Percentiles rank a stretch among this genome's conserved stretches.
phyloP scores from a whole-genome alignment of 2,329 filamentous ascomycete genomes.

The Monilinia fructigena region DNA sequence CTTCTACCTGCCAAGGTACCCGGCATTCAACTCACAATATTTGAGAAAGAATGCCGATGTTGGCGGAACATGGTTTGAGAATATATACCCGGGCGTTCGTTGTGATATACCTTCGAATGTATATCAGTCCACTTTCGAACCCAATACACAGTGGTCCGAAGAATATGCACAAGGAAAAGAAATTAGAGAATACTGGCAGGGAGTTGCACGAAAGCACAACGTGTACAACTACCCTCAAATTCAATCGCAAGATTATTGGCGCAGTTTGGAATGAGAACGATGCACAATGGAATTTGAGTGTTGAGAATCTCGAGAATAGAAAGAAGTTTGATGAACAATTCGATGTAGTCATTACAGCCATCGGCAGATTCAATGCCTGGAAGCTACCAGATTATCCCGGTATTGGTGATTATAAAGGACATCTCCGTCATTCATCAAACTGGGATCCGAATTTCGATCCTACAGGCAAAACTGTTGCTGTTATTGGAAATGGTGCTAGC shows the following conservation, averaged over 20 bases:
- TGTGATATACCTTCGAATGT: constrained; percentile 45
- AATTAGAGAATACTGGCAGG: constrained; percentile 66
- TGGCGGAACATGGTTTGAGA: constrained; percentile 55
- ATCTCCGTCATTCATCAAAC: constrained; percentile 58
- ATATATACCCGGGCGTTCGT: constrained; percentile 41
- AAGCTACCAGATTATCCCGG: constrained; percentile 60
- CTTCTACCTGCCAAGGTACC: constrained; percentile 69
- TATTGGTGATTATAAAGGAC: constrained; percentile 48
- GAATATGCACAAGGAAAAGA: constrained; percentile 66
- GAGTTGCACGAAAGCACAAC: constrained; percentile 60
- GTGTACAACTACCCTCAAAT: constrained; percentile 58
- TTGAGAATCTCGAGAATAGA: constrained; percentile 43
- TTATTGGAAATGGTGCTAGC: constrained; percentile 52
- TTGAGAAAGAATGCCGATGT: constrained; percentile 51
- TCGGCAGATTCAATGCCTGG: constrained; percentile 67
- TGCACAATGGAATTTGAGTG: constrained; percentile 50
- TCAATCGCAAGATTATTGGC: constrained; percentile 55
- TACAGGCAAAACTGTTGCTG: constrained; percentile 47
- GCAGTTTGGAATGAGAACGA: constrained; percentile 54
- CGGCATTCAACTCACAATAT: constrained; percentile 46
- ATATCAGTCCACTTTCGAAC: constrained; percentile 57
- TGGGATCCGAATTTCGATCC: constrained; percentile 56
- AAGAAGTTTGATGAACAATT: constrained; percentile 47
- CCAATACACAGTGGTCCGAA: constrained; percentile 68
- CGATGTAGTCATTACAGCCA: constrained; percentile 62